Conservation (phyloP, 768 basidiomycete species). For the Panus rudis region DNA sequence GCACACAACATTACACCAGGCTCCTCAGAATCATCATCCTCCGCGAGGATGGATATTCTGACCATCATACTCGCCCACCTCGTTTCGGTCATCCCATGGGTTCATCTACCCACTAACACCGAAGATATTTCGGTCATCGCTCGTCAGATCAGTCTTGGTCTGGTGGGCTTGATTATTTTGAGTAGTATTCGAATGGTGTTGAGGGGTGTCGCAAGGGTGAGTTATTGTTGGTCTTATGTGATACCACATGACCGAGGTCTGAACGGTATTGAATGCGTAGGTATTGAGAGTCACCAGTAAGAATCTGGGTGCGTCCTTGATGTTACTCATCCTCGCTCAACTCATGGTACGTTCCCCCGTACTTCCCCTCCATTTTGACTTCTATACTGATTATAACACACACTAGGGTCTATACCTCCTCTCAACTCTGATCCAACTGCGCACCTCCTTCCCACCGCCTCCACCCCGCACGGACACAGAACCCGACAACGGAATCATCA, state of each 20-base stretch:
- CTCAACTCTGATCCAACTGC: slow-evolving; percentile 75
- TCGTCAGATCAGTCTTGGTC: slow-evolving; percentile 52
- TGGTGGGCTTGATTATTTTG: slow-evolving; percentile 74
- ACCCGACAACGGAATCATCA: slow-evolving; percentile 22
- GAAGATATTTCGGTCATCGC: slow-evolving; percentile 36
- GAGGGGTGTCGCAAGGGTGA: slow-evolving; percentile 55
- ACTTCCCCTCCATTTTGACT: not conserved
- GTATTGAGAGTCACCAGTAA: slow-evolving; percentile 58
- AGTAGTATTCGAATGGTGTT: slow-evolving; percentile 67
- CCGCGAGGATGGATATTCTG: slow-evolving; percentile 28
- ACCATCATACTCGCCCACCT: slow-evolving; percentile 35
- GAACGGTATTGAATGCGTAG: slow-evolving; percentile 23
- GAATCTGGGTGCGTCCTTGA: slow-evolving; percentile 65
- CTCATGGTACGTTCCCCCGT: slow-evolving; percentile 54
- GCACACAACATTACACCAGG: slow-evolving; percentile 5
- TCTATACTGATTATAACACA: slow-evolving; percentile 2
- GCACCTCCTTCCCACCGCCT: slow-evolving; percentile 71
- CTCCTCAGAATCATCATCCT: not conserved
- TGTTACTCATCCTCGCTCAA: slow-evolving; percentile 73
- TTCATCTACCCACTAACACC: slow-evolving; percentile 20
- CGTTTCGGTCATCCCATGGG: slow-evolving; percentile 31
- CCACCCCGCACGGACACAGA: slow-evolving; percentile 19
- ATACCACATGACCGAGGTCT: slow-evolving; percentile 1
- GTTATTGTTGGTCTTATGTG: slow-evolving; percentile 11
- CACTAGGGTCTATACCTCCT: slow-evolving; percentile 74